Evolutionary conservation across 1,284 basidiomycete genomes (phyloP), one percentile per base, ranked within the genome.

Genomic region (Leccinum cinnamomeum): DNA sequence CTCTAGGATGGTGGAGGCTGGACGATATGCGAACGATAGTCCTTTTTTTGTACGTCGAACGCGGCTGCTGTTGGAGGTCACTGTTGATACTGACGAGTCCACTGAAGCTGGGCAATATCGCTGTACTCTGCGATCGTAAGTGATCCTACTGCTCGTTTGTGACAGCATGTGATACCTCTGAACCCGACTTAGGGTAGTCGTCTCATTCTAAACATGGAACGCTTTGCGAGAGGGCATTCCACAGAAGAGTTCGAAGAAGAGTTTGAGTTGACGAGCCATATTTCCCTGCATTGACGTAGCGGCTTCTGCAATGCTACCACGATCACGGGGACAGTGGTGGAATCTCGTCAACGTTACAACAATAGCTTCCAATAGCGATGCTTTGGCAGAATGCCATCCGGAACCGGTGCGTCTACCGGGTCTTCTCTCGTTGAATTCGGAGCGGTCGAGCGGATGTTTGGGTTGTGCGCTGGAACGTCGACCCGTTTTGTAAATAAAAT

Each of bases 401-500:
- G 28, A 10, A 33, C 28, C n/a, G 18, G 46, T 23, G 46, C 20
- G 20, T 23, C 46, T 14, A 14, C 46, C 46, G 5, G n/a, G 53
- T 28, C 8, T 51, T n/a, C 25, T 11, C 28, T 25, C 8, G 11
- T 33, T 28, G 28, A 20, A 3, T 33, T 53, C 18, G 50, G 16
- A 53, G 53, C 16, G 96, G 79, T 98, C 97, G 63, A 98, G 81
- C 0, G 97, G 97, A 74, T 44, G n/a, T 44, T 44, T 97, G 98
- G 98, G 81, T 69, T 95, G 87, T 25, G 85, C 84, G 64, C 95
- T 91, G n/a, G 79, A 86, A 70, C 86, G 86, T 16, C 87, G 88
- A 18, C 89, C n/a, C 41, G n/a, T n/a, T 89, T 63, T 46, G 44
- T 46, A 18, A 46, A 46, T 46, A 98, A 79, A 53, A 94, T 89